Evolutionary conservation across 176 grass and related monocot genomes (phyloP), one percentile per base, ranked within the genome.

Genomic region (Triticum aestivum): DNA sequence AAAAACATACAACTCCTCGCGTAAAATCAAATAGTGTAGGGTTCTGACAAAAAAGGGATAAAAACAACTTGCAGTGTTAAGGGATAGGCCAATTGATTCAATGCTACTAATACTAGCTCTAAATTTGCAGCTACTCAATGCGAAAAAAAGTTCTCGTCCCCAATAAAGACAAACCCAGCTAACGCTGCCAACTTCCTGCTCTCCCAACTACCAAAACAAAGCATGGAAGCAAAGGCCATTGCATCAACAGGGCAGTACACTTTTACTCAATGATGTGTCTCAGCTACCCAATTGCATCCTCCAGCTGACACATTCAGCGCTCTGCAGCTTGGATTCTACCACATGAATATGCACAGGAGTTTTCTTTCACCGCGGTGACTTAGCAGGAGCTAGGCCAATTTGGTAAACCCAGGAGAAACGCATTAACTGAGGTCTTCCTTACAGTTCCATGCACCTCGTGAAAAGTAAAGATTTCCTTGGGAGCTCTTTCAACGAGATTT

Each of bases 271-370:
- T 77, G 47, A 77, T 77, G 39, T 52, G 75, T 5, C 37, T 47
- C 67, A 72, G 23, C 29, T 2, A 27, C 12, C 20, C 42, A 61
- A 26, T 64, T 82, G 1, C 29, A 29, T 79, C 77, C 24, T 69
- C 45, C 7, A 17, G 54, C 29, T 41, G 13, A 44, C 54, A 80
- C 8, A 62, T 29, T 41, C 18, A 7, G 14, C 54, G 26, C 18
- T 14, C 66, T 1, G 4, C 41, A 45, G 33, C 61, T 59, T 61
- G 71, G 45, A 77, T 30, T 34, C 2, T 18, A 33, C 20, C 7
- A 59, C 56, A 77, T 83, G 73, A 61, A 82, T 78, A 68, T 65
- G 61, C 9, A 76, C 73, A 76, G 15, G 51, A 77, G 26, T 33
- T 56, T 34, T 56, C 2, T 5, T 21, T 77, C 17, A 58, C 12